A percentile compares a stretch with the other conserved stretches of the same genome.
Conservation (phyloP, 2,329 filamentous ascomycete genomes). For the Sclerotinia trifoliorum region DNA sequence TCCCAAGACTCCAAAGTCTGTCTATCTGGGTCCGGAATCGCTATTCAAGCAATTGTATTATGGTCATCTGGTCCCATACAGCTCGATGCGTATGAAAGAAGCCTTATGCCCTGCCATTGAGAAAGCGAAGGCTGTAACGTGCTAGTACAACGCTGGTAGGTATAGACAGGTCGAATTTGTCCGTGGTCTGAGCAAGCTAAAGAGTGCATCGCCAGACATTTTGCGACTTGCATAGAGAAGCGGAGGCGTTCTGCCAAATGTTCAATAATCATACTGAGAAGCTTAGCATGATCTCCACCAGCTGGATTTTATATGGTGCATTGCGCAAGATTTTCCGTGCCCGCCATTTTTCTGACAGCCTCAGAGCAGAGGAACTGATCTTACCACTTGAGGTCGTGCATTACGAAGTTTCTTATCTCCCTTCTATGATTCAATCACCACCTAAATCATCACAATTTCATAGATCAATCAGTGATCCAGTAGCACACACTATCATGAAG, state of each 20-base stretch:
- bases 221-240: not conserved
- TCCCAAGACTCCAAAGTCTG: slow-evolving; percentile 18
- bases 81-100: slow-evolving; percentile 66
- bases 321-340: not conserved
- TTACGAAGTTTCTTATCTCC: not conserved
- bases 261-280: not conserved
- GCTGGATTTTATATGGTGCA: not conserved
- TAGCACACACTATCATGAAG: not conserved
- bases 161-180: not conserved
- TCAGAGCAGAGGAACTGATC: slow-evolving; percentile 1
- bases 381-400: not conserved
- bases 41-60: slow-evolving; percentile 72
- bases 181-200: not conserved
- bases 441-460: not conserved
- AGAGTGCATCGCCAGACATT: not conserved
- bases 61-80: slow-evolving; percentile 76
- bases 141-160: not conserved
- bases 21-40: slow-evolving; percentile 37
- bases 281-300: not conserved
- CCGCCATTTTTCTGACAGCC: too few relatives aligned
- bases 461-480: not conserved
- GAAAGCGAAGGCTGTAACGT: not conserved
- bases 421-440: not conserved
- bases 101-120: slow-evolving; percentile 25
- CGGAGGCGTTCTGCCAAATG: not conserved